phyloP scores from a whole-genome alignment of 805 yeast species.

The Metschnikowia lunata region DNA sequence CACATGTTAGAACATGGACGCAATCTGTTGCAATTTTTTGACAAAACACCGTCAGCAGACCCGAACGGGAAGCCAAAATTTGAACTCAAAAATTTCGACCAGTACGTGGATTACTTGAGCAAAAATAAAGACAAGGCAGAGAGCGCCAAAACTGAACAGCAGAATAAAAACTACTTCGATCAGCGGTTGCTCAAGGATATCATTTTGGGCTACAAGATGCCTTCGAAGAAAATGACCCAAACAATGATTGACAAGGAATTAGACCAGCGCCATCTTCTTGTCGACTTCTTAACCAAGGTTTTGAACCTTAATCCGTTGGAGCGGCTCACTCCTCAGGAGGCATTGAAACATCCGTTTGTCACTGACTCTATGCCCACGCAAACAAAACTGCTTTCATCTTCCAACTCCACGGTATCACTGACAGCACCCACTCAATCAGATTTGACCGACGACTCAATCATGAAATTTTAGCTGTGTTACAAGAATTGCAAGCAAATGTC shows the following conservation, averaged over 20 bases:
- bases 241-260: slow-evolving; percentile 63
- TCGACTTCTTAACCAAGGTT: slow-evolving; percentile 75
- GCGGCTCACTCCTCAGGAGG: slow-evolving; percentile 97
- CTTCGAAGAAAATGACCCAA: slow-evolving; percentile 53
- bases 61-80: slow-evolving; percentile 28
- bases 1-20: slow-evolving; percentile 98
- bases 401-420: slow-evolving; percentile 4
- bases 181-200: slow-evolving; percentile 63
- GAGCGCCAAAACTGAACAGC: slow-evolving; percentile 52
- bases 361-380: slow-evolving; percentile 24
- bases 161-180: slow-evolving; percentile 80
- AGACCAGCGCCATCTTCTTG: slow-evolving; percentile 62
- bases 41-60: slow-evolving; percentile 30
- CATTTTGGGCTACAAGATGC: slow-evolving; percentile 67
- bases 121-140: slow-evolving; percentile 27
- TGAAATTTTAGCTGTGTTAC: slow-evolving; percentile 1
- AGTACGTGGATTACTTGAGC: slow-evolving; percentile 29
- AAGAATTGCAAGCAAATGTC: too few relatives aligned
- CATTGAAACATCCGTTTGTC: slow-evolving; percentile 85
- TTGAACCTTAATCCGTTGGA: slow-evolving; percentile 86
- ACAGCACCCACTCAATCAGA: slow-evolving; percentile 5
- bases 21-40: slow-evolving; percentile 66
- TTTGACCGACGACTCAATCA: slow-evolving; percentile 1
- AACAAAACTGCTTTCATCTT: neutral
- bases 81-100: slow-evolving; percentile 32